Evolutionary conservation across 1,139 yeast species (phyloP), one percentile per base, ranked within the genome.

Genomic region (Candida sp.): DNA sequence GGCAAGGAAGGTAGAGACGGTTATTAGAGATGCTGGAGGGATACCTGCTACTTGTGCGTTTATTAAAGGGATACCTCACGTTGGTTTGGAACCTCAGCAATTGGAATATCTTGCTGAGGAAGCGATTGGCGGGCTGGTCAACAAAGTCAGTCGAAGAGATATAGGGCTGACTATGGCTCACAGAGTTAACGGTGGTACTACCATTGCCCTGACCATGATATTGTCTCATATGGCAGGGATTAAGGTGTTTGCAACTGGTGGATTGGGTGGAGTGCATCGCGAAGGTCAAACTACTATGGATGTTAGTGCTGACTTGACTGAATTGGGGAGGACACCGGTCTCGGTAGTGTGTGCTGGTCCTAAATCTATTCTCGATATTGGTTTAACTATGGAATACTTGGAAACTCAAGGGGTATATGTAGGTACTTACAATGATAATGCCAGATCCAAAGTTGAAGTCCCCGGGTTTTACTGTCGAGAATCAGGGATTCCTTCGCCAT

Each of bases 331-430:
- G 44, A 89, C 96, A 0, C 89, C 93, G 0, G 89, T 89, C 2
- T 82, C 91, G 1, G 97, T 89, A 12, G 91, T 89, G 3, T 89
- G 97, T 58, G 83, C 96, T 8, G 97, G 97, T 0, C 96, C 97
- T 3, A 89, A 89, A 61, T 82, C 91, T 32, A 88, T 89, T 43
- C 68, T 89, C 48, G 97, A 89, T 57, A 84, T 90, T 47, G 82
- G 79, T 9, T 72, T 85, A 49, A 89, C 97, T 0, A 75, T 88
- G 79, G 97, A 89, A 59, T 87, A 83, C 56, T 69, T 89, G 45
- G 97, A 89, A 61, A 89, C 97, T 0, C 91, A 88, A 61, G 97
- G 97, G 11, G 84, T 79, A 1, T 79, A 77, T 46, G 83, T 79
- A 21, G 68, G 74, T 7, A 71, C 79, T 22, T 69, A 59, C 37